phyloP scores from a whole-genome alignment of 2,329 filamentous ascomycete species.

The Penicillium oxalicum region DNA sequence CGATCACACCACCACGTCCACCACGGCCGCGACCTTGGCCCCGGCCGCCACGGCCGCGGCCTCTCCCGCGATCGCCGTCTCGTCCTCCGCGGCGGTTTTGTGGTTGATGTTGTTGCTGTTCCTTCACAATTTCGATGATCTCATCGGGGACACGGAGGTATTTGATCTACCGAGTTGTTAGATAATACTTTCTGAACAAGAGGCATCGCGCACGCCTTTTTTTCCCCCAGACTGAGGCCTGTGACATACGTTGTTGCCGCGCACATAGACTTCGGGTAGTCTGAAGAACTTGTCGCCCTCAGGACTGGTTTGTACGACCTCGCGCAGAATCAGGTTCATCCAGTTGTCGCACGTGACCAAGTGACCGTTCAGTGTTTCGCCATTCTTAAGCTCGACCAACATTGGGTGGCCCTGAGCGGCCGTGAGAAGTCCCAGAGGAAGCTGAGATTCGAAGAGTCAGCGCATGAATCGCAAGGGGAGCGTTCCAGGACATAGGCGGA shows the following conservation, averaged over 20 bases:
- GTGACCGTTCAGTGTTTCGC: slow-evolving; percentile 94
- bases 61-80: slow-evolving; percentile 30
- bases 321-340: slow-evolving; percentile 98
- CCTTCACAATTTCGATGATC: slow-evolving; percentile 89
- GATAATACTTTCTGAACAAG: not conserved
- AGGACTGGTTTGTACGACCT: slow-evolving; percentile 92
- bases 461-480: not conserved
- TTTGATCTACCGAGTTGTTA: slow-evolving; percentile 66
- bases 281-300: slow-evolving; percentile 92
- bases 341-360: slow-evolving; percentile 96
- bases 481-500: not conserved
- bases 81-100: slow-evolving; percentile 39
- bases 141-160: slow-evolving; percentile 95
- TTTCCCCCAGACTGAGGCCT: not conserved
- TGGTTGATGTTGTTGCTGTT: slow-evolving; percentile 71
- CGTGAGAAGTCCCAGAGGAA: slow-evolving; percentile 74
- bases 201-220: not conserved
- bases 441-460: slow-evolving; percentile 34
- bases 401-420: slow-evolving; percentile 96
- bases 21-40: slow-evolving; percentile 42
- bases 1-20: slow-evolving; percentile 5
- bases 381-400: slow-evolving; percentile 95
- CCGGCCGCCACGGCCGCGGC: slow-evolving; percentile 36
- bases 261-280: slow-evolving; percentile 89
- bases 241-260: slow-evolving; percentile 83